Conservation (phyloP, 768 basidiomycete genomes). For the Brasilioporus rufonigricans region DNA sequence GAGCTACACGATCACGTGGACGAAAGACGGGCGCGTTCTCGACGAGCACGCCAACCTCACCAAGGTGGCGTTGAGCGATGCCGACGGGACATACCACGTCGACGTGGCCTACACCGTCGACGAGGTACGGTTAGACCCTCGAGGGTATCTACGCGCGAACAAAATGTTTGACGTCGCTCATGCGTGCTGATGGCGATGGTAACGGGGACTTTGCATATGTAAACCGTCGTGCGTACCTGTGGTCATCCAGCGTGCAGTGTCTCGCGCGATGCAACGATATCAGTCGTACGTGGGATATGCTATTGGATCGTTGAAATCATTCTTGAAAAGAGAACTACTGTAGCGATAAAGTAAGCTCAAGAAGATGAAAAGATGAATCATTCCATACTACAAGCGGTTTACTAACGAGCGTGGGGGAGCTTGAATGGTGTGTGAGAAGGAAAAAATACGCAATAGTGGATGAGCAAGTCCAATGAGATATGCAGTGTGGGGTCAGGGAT, state of each 20-base stretch:
- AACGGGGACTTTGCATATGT: not conserved
- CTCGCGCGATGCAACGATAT: conserved; percentile 3
- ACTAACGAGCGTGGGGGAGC: conserved; percentile 22
- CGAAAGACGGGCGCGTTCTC: conserved; percentile 44
- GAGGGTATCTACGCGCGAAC: conserved; percentile 29
- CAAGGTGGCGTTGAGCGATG: conserved; percentile 38
- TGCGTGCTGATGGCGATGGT: not conserved
- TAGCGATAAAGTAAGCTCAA: conserved; percentile 22
- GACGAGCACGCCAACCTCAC: conserved; percentile 51
- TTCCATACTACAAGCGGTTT: conserved; percentile 26
- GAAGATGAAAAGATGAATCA: conserved; percentile 10
- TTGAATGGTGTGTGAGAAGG: conserved; percentile 5
- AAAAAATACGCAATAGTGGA: conserved; percentile 7
- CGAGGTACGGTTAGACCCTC: conserved; percentile 52
- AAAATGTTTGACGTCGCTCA: conserved; percentile 13
- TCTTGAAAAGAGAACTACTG: conserved; percentile 17
- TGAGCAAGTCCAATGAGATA: conserved; percentile 17
- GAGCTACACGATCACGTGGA: conserved; percentile 58
- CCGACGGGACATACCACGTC: conserved; percentile 43
- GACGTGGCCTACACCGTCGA: conserved; percentile 52
- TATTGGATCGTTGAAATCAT: conserved; percentile 9
- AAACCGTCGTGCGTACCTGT: not conserved
- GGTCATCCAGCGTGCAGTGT: not conserved
- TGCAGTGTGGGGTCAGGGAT: conserved; percentile 12
- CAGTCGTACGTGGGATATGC: conserved; percentile 15